Evolutionary conservation across 495 filamentous ascomycete genomes (phyloP).

Genomic region (Pseudoneurospora amorphoporcata): DNA sequence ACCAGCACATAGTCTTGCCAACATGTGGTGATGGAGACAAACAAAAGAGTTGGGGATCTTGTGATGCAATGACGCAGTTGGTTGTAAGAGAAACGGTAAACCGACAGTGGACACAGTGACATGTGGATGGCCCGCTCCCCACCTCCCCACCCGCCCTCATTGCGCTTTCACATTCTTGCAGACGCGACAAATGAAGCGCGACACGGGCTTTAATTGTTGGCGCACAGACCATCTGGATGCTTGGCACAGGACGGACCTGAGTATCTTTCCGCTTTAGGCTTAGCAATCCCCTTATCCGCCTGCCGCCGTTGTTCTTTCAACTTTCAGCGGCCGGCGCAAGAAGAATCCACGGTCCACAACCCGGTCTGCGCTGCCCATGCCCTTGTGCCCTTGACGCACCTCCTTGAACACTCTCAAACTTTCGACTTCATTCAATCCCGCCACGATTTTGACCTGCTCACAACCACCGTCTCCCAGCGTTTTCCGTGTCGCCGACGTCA

Average conservation of each 20-base stretch:
- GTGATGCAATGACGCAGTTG: neutral
- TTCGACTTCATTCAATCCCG: slow-evolving; percentile 15
- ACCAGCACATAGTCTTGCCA: neutral
- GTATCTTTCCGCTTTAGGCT: slow-evolving; percentile 14
- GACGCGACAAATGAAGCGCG: slow-evolving; percentile 2
- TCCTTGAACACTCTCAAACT: slow-evolving; percentile 16
- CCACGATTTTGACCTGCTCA: slow-evolving; percentile 5
- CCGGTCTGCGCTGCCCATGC: neutral
- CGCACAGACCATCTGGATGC: slow-evolving; percentile 11
- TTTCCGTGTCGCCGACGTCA: slow-evolving; percentile 2
- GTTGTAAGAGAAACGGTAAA: neutral
- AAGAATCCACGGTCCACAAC: neutral
- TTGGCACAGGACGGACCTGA: slow-evolving; percentile 7
- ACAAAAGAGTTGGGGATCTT: neutral
- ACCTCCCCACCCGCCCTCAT: neutral
- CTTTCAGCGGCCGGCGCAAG: neutral
- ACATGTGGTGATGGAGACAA: neutral
- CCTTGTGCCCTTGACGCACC: slow-evolving; percentile 8
- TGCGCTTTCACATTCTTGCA: neutral
- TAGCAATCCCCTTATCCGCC: slow-evolving; percentile 11
- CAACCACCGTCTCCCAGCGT: neutral
- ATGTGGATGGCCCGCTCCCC: neutral
- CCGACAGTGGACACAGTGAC: neutral
- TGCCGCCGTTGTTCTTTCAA: neutral
- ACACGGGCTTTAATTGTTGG: neutral